Conservation (phyloP, 2,329 filamentous ascomycete species). For the Xylaria sp. region DNA sequence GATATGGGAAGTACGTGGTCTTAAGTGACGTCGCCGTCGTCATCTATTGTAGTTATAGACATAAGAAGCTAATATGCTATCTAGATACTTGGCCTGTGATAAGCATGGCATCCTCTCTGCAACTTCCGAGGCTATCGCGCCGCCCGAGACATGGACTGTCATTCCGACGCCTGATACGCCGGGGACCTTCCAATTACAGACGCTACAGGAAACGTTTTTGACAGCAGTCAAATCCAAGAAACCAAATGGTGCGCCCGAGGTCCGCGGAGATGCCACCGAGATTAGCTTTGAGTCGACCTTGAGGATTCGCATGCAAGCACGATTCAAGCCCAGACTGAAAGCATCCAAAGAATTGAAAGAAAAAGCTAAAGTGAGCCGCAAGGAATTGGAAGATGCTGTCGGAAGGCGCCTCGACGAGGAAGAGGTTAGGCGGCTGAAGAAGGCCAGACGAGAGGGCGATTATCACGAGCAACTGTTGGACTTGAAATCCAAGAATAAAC, state of each 20-base stretch:
- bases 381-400: conserved; percentile 84
- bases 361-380: conserved; percentile 83
- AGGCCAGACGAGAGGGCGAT: conserved; percentile 83
- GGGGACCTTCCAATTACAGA: conserved; percentile 80
- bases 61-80: conserved; percentile 30
- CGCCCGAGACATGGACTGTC: conserved; percentile 83
- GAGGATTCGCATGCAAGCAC: conserved; percentile 90
- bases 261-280: conserved; percentile 79
- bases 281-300: conserved; percentile 77
- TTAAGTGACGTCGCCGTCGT: background rate
- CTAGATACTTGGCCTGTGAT: conserved; percentile 85
- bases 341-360: conserved; percentile 85
- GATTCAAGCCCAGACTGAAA: conserved; percentile 87
- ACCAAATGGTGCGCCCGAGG: conserved; percentile 65
- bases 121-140: conserved; percentile 81
- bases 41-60: background rate
- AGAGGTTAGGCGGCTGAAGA: conserved; percentile 86
- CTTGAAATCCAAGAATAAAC: conserved; percentile 90
- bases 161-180: conserved; percentile 72
- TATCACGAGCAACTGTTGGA: conserved; percentile 89
- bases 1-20: conserved; percentile 79
- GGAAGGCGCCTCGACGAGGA: conserved; percentile 83
- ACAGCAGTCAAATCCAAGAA: conserved; percentile 67
- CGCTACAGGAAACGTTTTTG: conserved; percentile 76
- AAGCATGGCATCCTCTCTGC: conserved; percentile 83